Evolutionary conservation across 2,329 filamentous ascomycete species (phyloP), one percentile per base, ranked within the genome.

Genomic region (Cadophora sp.): DNA sequence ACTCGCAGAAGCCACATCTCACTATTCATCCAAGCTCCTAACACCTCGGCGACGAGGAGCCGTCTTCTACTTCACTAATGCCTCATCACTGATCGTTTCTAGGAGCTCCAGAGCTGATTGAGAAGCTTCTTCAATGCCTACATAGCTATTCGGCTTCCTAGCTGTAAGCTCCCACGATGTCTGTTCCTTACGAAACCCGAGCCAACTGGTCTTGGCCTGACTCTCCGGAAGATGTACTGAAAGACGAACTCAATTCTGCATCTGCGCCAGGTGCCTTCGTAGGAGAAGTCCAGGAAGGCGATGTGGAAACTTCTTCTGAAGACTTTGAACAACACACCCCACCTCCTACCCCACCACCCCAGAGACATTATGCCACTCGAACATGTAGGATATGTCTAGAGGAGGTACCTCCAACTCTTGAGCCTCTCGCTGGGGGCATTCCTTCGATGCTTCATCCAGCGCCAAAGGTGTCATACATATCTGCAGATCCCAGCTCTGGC

Each of bases 301-400:
- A 62, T 34, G 51, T 31, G 46, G 71, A 66, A 43, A 48, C 71
- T 26, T 71, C 73, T 60, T 61, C 26, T 62, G 62, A 68, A 37
- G 68, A 73, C 56, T 69, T 68, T 26, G 70, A 74, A 67, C 71
- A 68, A 11, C 55, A 72, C 24, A 46, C 50, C 19, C 50, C 74
- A 69, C 53, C 74, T 75, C 55, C 40, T 70, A 64, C 78, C 77
- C 69, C 71, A 48, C 74, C 72, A 29, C 74, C 76, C 22, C 75
- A 78, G 65, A 82, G 76, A 61, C 86, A 87, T 70, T 95, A 92
- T 79, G 86, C 87, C 46, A 86, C 91, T 29, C 86, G 93, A 72
- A 91, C 89, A 69, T 98, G 95, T 80, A 91, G 95, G 67, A 97
- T 98, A 72, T 98, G 95, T 78, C 84, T 97, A 50, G 95, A 97